Conservation (phyloP, 805 yeast species). For the Lachancea sp. region DNA sequence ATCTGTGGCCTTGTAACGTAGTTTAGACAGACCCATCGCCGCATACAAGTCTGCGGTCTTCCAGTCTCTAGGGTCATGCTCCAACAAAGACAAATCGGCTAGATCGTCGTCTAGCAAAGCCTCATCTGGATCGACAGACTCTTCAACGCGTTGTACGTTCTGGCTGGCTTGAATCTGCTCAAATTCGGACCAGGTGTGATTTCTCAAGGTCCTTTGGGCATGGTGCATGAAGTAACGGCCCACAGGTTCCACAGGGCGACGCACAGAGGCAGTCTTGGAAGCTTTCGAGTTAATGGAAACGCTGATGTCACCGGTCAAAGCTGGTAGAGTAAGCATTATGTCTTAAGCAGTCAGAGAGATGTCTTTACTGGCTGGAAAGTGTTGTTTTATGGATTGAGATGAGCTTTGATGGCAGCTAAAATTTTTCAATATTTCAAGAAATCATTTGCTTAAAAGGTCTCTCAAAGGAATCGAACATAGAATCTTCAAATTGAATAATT, state of each 20-base stretch:
- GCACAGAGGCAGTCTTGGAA: conserved; percentile 51
- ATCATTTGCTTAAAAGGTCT: not conserved
- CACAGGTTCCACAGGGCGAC: conserved; percentile 90
- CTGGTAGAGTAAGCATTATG: conserved; percentile 35
- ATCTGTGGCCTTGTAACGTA: conserved; percentile 85
- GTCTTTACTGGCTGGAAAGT: not conserved
- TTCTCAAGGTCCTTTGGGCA: conserved; percentile 90
- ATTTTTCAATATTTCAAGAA: not conserved
- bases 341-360: not conserved
- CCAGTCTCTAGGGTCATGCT: conserved; percentile 97
- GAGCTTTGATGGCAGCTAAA: conserved; percentile 1
- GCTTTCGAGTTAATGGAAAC: conserved; percentile 46
- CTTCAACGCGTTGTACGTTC: conserved; percentile 69
- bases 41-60: conserved; percentile 93
- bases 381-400: not conserved
- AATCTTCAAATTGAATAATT: not conserved
- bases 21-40: conserved; percentile 86
- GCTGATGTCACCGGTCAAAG: conserved; percentile 49
- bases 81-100: conserved; percentile 72
- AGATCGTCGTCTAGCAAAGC: conserved; percentile 44
- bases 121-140: conserved; percentile 53
- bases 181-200: conserved; percentile 97
- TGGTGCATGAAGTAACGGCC: conserved; percentile 95
- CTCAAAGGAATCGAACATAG: not conserved
- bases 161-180: conserved; percentile 89